These are phyloP conservation scores for Ilex paraguariensis DNA, from an alignment of 305 asterid species.

Conservation along the genomic window DNA sequence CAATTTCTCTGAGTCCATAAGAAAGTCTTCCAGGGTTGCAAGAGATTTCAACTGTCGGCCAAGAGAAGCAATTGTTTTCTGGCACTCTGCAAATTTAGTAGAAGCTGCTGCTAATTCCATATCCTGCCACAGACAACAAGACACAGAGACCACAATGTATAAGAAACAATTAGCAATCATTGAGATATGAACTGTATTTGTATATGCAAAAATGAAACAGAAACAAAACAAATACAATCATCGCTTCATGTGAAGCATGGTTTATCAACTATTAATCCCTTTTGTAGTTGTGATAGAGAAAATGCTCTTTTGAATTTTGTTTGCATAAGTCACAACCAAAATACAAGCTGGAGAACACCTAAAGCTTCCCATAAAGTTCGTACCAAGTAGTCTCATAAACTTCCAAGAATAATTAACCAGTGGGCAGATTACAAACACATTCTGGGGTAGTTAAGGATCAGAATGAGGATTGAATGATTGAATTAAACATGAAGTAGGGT, in stretches of 20 bases:
- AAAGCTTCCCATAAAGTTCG: no score
- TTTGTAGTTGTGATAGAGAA: not conserved
- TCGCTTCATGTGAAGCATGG: not conserved
- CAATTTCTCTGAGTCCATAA: conserved; percentile 35
- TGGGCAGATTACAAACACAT: no score
- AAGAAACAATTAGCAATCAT: no score
- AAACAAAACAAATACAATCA: no score
- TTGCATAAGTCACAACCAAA: no score
- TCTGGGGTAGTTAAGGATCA: no score
- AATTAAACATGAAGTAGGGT: no score
- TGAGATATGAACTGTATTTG: not conserved
- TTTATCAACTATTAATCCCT: no score
- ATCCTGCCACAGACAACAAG: conserved; percentile 42
- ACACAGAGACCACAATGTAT: not conserved
- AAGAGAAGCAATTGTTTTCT: conserved; percentile 81
- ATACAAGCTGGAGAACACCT: no score
- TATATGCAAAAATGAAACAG: not conserved
- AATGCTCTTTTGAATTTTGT: not conserved
- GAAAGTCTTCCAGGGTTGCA: conserved; percentile 58
- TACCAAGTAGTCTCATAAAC: no score
- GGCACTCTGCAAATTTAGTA: conserved; percentile 67
- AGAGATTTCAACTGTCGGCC: conserved; percentile 72
- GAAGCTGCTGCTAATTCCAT: conserved; percentile 72
- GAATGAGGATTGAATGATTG: no score
- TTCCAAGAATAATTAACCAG: no score